These are phyloP conservation scores for Saccharomycopsis crataegensis DNA, from an alignment of 1,139 yeast species.

Conservation along the genomic window DNA sequence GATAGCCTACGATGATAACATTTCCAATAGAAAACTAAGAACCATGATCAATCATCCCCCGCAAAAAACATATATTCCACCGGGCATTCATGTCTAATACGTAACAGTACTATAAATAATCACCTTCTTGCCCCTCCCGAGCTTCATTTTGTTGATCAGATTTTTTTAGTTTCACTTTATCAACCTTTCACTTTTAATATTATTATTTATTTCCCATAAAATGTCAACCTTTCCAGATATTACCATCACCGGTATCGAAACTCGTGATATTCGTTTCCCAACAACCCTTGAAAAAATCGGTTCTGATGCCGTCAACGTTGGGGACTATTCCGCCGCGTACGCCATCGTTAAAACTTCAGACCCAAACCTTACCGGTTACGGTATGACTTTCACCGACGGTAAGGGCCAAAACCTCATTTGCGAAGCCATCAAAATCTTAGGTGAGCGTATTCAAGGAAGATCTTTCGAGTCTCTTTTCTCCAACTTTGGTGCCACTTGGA, in stretches of 20 bases:
- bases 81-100: no score
- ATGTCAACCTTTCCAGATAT: neutral
- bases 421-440: constrained; percentile 28
- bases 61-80: no score
- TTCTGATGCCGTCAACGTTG: constrained; percentile 34
- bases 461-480: constrained; percentile 28
- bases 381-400: constrained; percentile 31
- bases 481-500: constrained; percentile 34
- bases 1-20: no score
- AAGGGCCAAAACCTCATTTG: constrained; percentile 30
- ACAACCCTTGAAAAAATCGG: constrained; percentile 32
- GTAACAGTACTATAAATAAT: no score
- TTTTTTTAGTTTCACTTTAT: no score
- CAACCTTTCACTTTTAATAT: no score
- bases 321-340: constrained; percentile 31
- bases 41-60: no score
- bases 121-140: no score
- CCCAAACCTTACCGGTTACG: constrained; percentile 25
- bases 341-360: constrained; percentile 25
- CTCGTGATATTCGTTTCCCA: constrained; percentile 31
- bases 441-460: constrained; percentile 28
- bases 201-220: no score
- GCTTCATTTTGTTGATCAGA: no score
- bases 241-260: constrained; percentile 21
- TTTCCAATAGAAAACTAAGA: no score